phyloP scores from a whole-genome alignment of 148 eudicot genomes.

The Cornus controversa region DNA sequence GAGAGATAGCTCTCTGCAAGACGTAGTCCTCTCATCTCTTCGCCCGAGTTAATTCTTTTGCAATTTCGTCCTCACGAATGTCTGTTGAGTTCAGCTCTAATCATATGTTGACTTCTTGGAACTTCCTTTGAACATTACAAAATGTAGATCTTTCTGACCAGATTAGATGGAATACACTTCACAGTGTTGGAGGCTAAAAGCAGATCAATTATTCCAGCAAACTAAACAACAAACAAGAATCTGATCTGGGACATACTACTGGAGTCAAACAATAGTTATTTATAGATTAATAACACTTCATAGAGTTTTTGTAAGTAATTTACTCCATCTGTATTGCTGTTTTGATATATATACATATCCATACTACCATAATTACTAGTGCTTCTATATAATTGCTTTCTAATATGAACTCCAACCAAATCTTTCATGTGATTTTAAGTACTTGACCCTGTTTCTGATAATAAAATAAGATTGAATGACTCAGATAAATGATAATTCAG shows the following conservation, averaged over 20 bases:
- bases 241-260: background rate
- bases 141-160: background rate
- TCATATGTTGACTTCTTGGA: background rate
- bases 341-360: no score
- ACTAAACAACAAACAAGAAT: background rate
- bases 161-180: background rate
- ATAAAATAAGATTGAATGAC: no score
- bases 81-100: background rate
- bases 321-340: no score
- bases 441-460: no score
- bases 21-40: constrained; percentile 53
- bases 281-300: background rate
- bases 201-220: background rate
- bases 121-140: background rate
- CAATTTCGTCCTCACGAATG: background rate
- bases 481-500: no score
- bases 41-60: constrained; percentile 25
- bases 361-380: no score
- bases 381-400: no score
- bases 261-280: background rate
- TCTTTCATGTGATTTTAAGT: no score
- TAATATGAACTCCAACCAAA: no score
- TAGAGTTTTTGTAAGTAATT: background rate
- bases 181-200: background rate
- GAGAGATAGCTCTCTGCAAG: constrained; percentile 50